Conservation (phyloP, 192 early-diverging fungal genomes). For the Coemansia sp. region DNA sequence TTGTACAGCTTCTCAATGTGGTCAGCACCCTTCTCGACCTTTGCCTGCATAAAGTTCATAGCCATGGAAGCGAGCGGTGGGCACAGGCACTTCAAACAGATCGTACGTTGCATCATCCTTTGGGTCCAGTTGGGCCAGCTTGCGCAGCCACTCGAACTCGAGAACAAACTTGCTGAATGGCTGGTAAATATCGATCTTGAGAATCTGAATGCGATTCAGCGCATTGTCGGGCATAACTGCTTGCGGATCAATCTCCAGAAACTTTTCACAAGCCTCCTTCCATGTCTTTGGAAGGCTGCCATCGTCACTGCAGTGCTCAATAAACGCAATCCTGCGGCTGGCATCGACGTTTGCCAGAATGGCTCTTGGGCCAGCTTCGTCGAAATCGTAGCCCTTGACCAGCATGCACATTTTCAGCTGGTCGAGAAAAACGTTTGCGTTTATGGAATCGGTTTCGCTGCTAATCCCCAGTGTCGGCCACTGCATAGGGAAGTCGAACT, state of each 20-base stretch:
- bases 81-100: neutral
- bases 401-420: neutral
- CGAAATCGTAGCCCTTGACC: neutral
- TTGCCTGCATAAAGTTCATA: neutral
- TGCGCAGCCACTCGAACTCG: slow-evolving; percentile 6
- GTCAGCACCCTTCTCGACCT: neutral
- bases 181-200: slow-evolving; percentile 2
- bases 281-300: neutral
- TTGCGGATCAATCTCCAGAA: neutral
- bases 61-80: neutral
- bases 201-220: neutral
- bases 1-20: slow-evolving; percentile 1
- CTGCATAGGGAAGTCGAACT: neutral
- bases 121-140: neutral
- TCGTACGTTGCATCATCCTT: neutral
- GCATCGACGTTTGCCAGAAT: neutral
- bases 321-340: neutral
- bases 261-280: neutral
- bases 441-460: neutral
- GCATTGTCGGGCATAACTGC: neutral
- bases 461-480: neutral
- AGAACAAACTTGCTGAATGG: neutral
- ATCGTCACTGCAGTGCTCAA: neutral
- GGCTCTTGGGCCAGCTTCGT: neutral
- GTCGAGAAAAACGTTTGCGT: neutral